These are phyloP conservation scores for Malus orientalis DNA, from an alignment of 306 rosid genomes.

Conservation along the genomic window DNA sequence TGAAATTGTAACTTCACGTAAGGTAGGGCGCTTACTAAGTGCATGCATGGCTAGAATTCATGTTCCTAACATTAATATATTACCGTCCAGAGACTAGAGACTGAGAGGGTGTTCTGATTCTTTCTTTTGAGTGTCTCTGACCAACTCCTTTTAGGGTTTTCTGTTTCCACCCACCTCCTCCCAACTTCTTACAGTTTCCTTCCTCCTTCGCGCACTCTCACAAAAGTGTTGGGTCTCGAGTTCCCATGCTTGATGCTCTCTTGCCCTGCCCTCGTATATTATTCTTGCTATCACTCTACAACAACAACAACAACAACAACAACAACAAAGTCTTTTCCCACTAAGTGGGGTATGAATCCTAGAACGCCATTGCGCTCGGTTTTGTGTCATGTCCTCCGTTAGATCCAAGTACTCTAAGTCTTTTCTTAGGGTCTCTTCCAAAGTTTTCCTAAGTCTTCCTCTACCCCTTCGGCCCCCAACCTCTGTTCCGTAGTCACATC, in stretches of 20 bases:
- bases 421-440: too few species aligned
- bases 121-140: not conserved
- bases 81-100: not conserved
- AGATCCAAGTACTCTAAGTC: too few species aligned
- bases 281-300: not conserved
- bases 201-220: conserved; percentile 14
- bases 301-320: too few species aligned
- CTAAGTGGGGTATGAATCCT: too few species aligned
- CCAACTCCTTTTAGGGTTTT: not conserved
- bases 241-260: not conserved
- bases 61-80: not conserved
- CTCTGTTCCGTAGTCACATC: too few species aligned
- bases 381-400: too few species aligned
- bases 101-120: not conserved
- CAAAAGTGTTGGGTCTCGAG: not conserved
- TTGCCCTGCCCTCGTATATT: not conserved
- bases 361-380: too few species aligned
- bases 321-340: too few species aligned
- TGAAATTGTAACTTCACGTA: not conserved
- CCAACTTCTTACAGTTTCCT: not conserved
- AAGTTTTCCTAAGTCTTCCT: too few species aligned
- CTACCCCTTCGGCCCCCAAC: too few species aligned
- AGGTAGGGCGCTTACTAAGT: not conserved
- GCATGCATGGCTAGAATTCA: not conserved
- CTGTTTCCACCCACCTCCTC: not conserved